Base-by-base conservation (phyloP, 176 grass and related monocot species). In the Raddia guianensis region DNA sequence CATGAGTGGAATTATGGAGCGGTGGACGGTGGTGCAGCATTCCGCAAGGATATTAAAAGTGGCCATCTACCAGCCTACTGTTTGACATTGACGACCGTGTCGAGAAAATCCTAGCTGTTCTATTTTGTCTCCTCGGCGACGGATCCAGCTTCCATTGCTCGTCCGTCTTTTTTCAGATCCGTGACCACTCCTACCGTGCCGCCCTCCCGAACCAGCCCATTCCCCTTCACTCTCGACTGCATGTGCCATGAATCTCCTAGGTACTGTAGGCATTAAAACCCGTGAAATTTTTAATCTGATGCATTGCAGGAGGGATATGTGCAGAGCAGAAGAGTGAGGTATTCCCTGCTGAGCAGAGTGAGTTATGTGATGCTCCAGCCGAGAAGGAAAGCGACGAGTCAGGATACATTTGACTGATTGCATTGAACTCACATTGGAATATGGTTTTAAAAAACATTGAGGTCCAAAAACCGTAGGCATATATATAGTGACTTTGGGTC, bases 21-120 rank as follows among this genome's bases (percentile, higher is more conserved):
- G 37, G 9, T 71, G 59, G 77, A 57, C 35, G 53, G 56, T 77
- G 49, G 85, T 85, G 82, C 82, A 27, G 65, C 72, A 51, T 89
- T 65, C 49, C 82, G 77, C 72, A 72, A 50, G 82, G 56, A 85
- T 81, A 49, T 56, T 56, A 58, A 77, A 81, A 77, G 72, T 85
- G 87, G 66, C 5, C 8, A 46, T 85, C 49, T 44, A 77, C 87
- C 82, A 66, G 52, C 66, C 83, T 77, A 56, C 49, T 49, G 54
- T 77, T 82, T 20, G 82, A 72, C 50, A 76, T 73, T n/a, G 82
- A 73, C 43, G 78, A 65, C 83, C 72, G n/a, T 18, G 78, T 73
- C 59, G 71, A 74, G 63, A 79, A 75, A 79, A 71, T 59, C 58
- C 69, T 72, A 89, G 87, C 73, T 89, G 78, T 61, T 81, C 65